Evolutionary conservation across 1,284 basidiomycete genomes (phyloP).

Genomic region (Rhizopogon parksii): DNA sequence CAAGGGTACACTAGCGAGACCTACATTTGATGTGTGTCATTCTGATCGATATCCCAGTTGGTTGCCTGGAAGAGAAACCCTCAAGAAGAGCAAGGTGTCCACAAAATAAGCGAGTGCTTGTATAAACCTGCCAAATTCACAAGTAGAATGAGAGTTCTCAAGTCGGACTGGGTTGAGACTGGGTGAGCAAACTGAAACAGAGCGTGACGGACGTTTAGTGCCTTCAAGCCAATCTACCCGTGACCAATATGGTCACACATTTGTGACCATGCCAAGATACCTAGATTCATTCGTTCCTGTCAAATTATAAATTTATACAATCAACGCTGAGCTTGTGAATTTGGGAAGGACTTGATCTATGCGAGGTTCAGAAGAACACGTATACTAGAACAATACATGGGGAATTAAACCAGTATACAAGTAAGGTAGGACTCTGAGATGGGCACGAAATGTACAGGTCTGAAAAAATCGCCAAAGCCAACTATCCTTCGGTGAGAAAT

Average conservation of each 20-base stretch:
- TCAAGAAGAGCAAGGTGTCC: constrained; percentile 2
- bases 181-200: constrained; percentile 3
- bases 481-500: constrained; percentile 4
- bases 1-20: constrained; percentile 15
- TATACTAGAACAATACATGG: constrained; percentile 19
- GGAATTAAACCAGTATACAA: constrained; percentile 27
- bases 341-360: too few species aligned
- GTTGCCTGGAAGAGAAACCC: constrained; percentile 5
- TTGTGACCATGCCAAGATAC: too few species aligned
- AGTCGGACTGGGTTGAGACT: background rate
- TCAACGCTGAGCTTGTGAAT: too few species aligned
- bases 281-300: too few species aligned
- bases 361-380: too few species aligned
- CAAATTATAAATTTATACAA: too few species aligned
- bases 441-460: constrained; percentile 6
- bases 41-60: constrained; percentile 23
- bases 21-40: constrained; percentile 69
- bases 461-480: constrained; percentile 4
- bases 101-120: constrained; percentile 11
- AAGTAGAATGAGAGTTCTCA: constrained; percentile 8
- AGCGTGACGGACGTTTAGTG: background rate
- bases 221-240: too few species aligned
- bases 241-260: too few species aligned
- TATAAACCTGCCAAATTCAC: constrained; percentile 13
- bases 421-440: constrained; percentile 20